A percentile compares a stretch with the other conserved stretches of the same genome.
phyloP scores from a whole-genome alignment of 768 basidiomycete species.

The Collybia sordida region DNA sequence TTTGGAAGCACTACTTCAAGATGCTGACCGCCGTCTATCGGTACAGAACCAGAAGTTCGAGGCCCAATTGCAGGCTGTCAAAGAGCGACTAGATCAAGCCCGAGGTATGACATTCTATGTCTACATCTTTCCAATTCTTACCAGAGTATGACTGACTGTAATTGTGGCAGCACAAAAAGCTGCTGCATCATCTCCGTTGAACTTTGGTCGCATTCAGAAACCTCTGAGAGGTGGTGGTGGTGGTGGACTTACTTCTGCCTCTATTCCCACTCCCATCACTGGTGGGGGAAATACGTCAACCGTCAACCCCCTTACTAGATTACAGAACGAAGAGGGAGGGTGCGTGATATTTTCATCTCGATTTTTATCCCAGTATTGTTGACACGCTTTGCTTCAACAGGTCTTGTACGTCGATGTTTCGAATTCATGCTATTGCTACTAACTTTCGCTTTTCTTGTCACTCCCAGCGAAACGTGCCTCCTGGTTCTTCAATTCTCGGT shows the following conservation, averaged over 20 bases:
- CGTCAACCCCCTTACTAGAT: slow-evolving; percentile 63
- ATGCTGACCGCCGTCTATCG: slow-evolving; percentile 90
- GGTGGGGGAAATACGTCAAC: slow-evolving; percentile 46
- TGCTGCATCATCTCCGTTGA: slow-evolving; percentile 66
- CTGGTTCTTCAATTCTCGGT: slow-evolving; percentile 90
- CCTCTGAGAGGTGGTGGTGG: slow-evolving; percentile 94
- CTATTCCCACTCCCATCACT: slow-evolving; percentile 39
- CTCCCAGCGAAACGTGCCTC: slow-evolving; percentile 82
- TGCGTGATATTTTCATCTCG: slow-evolving; percentile 20
- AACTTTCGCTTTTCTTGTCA: slow-evolving; percentile 11
- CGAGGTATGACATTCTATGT: too few species aligned
- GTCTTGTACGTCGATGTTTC: slow-evolving; percentile 35
- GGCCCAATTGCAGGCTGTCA: slow-evolving; percentile 86
- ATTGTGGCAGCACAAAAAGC: slow-evolving; percentile 70
- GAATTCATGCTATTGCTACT: slow-evolving; percentile 16
- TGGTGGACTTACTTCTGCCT: slow-evolving; percentile 37
- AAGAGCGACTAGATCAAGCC: slow-evolving; percentile 89
- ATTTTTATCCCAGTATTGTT: slow-evolving; percentile 10
- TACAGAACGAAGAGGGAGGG: slow-evolving; percentile 84
- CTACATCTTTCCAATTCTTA: background rate
- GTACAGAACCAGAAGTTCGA: slow-evolving; percentile 96
- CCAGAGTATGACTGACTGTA: background rate
- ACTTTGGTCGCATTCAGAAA: slow-evolving; percentile 95
- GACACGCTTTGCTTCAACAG: slow-evolving; percentile 21
- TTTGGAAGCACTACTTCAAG: slow-evolving; percentile 88